phyloP scores from a whole-genome alignment of 106 monocot species.

The Phalaenopsis aphrodite region DNA sequence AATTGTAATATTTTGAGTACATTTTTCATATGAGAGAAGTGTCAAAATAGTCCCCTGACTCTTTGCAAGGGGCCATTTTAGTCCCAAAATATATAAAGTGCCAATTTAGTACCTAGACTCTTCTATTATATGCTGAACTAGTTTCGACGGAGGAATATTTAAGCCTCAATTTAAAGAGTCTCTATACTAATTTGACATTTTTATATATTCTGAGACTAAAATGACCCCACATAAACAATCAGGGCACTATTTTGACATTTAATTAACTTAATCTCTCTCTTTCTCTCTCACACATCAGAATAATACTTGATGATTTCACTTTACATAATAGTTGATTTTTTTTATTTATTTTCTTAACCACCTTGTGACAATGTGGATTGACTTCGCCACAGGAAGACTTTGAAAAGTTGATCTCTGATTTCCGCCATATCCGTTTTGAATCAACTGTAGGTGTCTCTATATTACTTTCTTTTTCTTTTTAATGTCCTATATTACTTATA shows the following conservation, averaged over 20 bases:
- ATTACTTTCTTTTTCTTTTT: not conserved
- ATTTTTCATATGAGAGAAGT: not conserved
- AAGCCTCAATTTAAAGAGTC: no score
- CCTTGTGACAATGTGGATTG: conserved; percentile 3
- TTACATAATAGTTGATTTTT: not conserved
- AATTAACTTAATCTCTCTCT: not conserved
- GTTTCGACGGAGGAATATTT: no score
- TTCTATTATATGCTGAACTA: no score
- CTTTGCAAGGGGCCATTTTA: no score
- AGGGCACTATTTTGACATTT: no score
- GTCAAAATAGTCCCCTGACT: no score
- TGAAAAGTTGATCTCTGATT: conserved; percentile 58
- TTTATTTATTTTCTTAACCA: conserved; percentile 1
- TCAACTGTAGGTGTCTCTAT: conserved; percentile 71
- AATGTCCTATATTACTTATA: not conserved
- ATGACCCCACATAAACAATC: no score
- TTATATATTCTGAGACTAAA: no score
- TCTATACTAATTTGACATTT: no score
- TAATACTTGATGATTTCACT: not conserved
- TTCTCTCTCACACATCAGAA: not conserved
- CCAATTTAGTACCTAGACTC: no score
- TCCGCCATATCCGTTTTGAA: conserved; percentile 78
- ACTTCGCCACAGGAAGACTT: conserved; percentile 63
- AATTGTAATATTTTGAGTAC: conserved; percentile 38
- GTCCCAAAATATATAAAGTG: no score